Evolutionary conservation across 2,329 filamentous ascomycete species (phyloP), one percentile per base, ranked within the genome.

Genomic region (Hymenoscyphus fructigenus): DNA sequence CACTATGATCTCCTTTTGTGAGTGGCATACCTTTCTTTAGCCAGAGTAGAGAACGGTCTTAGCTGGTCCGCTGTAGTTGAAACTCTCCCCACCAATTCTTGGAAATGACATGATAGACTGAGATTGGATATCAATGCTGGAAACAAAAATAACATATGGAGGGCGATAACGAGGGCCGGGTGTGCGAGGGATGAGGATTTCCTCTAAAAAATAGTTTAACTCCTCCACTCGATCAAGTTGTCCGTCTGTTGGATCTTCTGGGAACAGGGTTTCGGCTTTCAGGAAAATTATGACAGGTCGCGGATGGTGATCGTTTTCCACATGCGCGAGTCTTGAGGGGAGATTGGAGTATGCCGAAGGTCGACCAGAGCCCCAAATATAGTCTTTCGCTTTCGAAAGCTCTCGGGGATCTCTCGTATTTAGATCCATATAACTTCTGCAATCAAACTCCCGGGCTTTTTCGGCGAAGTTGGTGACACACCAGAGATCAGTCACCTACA

Each of bases 401-500:
- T 50, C 44, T 10, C 44, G n/a, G 3, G 6, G 7, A 3, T 50
- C 44, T 20, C 12, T 50, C 12, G 44, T 20, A 50, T 4, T 1
- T 2, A n/a, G 44, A n/a, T 20, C 44, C 44, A 50, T 50, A 20
- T 23, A 50, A 20, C 23, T 29, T 7, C 55, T 23, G 15, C 55
- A 57, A 15, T 57, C 26, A 7, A 50, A 50, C 9, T 57, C 55
- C 17, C 5, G 17, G 32, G 55, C 26, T 57, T 29, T 14, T 17
- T 15, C 26, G 14, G 29, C 17, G 29, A 57, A 57, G 55, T 23
- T 34, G 23, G 55, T 57, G 20, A 57, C 29, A n/a, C 55, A 14
- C 55, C 55, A 57, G 12, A 57, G 55, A 15, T 57, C 55, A 57
- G 55, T 57, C 14, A 57, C 5, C n/a, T 53, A 53, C n/a, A n/a